Evolutionary conservation across 352 stramenopile species (phyloP), one percentile per base, ranked within the genome.

Genomic region (Globisporangium iwayamae): DNA sequence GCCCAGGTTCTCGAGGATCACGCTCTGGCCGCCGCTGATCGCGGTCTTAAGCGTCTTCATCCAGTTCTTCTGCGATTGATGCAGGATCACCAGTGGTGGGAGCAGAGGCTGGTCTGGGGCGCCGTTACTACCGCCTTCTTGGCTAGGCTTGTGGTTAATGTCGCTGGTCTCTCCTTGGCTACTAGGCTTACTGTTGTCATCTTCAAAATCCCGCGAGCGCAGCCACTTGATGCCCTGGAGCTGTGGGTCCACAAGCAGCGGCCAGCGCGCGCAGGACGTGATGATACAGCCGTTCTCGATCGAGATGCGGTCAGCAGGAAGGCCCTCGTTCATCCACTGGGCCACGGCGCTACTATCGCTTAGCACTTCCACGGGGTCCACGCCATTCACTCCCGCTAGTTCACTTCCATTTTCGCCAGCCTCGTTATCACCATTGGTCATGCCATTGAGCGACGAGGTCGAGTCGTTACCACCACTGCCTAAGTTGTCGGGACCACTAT

Each of bases 281-380:
- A 97, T 93, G 57, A 98, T 97, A 54, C 85, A 94, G 18, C 91
- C 93, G 56, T 98, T 98, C 62, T 98, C 93, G 14, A 96, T 84
- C 10, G 88, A 97, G 14, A 98, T 97, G 6, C 90, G 79, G 66
- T 98, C 91, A 0, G 90, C 79, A 2, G 91, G 91, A 0, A 98
- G 67, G 0, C 87, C 88, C 77, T 98, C 90, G 60, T 97, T 97
- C 85, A 96, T 90, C 93, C 91, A 98, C 52, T 96, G 81, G 0
- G 91, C 93, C 1, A 96, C 77, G 5, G 90, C 62, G 34, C 85
- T 88, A 13, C 87, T 89, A 56, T 93, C 84, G 36, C 85, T 96
- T 0, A 98, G 73, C 55, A 97, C 88, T 25, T 85, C 72, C 9
- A 98, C 71, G 0, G 92, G 93, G 63, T 98, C 92, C 11, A 97